Conservation (phyloP, 2,329 filamentous ascomycete species). For the Phaeomoniella chlamydospora region DNA sequence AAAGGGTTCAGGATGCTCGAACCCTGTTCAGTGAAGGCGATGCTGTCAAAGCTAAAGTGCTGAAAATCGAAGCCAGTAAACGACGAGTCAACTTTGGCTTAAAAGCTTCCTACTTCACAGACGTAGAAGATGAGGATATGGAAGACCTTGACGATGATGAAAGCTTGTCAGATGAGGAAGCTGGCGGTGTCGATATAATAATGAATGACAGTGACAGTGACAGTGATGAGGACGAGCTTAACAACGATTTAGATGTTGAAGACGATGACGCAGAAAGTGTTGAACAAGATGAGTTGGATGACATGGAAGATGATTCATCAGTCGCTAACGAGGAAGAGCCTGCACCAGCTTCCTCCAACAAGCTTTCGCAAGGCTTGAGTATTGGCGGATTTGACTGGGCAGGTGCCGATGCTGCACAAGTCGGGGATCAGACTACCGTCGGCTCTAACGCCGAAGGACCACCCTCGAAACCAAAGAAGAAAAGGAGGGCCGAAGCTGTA, state of each 20-base stretch:
- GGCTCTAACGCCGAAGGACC: slow-evolving; percentile 35
- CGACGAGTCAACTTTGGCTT: slow-evolving; percentile 77
- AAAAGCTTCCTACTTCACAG: slow-evolving; percentile 80
- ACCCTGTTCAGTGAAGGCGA: slow-evolving; percentile 86
- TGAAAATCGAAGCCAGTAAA: slow-evolving; percentile 62
- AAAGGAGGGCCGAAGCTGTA: slow-evolving; percentile 61
- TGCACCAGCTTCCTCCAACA: not conserved
- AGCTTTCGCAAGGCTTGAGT: slow-evolving; percentile 41
- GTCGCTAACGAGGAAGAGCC: slow-evolving; percentile 5
- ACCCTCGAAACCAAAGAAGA: slow-evolving; percentile 57
- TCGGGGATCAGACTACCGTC: slow-evolving; percentile 13
- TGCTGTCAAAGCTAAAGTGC: slow-evolving; percentile 76
- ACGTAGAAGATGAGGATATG: slow-evolving; percentile 21
- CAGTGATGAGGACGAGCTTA: slow-evolving; percentile 20
- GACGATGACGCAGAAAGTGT: slow-evolving; percentile 29
- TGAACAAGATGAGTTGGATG: slow-evolving; percentile 25
- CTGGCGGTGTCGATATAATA: slow-evolving; percentile 13
- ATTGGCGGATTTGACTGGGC: slow-evolving; percentile 81
- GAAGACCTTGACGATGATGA: slow-evolving; percentile 33
- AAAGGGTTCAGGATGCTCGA: slow-evolving; percentile 65
- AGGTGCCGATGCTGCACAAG: slow-evolving; percentile 26
- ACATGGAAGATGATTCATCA: slow-evolving; percentile 12
- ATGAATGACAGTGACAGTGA: slow-evolving; percentile 20
- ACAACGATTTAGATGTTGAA: slow-evolving; percentile 30
- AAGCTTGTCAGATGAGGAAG: slow-evolving; percentile 15